phyloP scores from a whole-genome alignment of 106 monocot species.

The Chionographis japonica region DNA sequence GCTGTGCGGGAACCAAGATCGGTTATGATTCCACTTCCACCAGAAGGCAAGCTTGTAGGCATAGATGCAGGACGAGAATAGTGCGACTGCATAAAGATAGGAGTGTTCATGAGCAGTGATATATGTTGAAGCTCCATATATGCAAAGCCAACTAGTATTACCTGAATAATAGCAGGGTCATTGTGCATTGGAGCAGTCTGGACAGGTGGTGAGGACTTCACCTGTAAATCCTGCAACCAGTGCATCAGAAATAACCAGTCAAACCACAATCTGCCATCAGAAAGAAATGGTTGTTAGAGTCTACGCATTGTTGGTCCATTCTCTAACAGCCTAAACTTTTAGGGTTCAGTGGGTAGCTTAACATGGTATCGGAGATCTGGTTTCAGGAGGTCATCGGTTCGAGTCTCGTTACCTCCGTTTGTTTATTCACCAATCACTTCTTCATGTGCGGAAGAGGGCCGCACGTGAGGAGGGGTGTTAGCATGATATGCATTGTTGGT shows the following conservation, averaged over 20 bases:
- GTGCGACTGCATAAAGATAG: constrained; percentile 48
- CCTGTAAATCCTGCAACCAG: constrained; percentile 75
- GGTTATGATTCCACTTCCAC: constrained; percentile 24
- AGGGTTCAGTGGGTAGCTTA: too few relatives aligned
- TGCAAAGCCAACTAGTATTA: constrained; percentile 3
- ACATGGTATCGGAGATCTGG: too few relatives aligned
- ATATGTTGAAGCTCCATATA: background rate
- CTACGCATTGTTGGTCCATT: too few relatives aligned
- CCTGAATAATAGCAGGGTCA: constrained; percentile 83
- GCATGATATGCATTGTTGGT: too few relatives aligned
- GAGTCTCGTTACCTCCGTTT: too few relatives aligned
- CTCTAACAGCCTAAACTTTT: too few relatives aligned
- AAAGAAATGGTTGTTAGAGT: too few relatives aligned
- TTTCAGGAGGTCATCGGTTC: too few relatives aligned
- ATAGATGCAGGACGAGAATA: constrained; percentile 41
- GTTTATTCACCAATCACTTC: too few relatives aligned
- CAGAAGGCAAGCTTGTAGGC: constrained; percentile 32
- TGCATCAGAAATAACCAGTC: background rate
- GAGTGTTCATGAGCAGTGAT: background rate
- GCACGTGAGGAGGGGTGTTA: too few relatives aligned
- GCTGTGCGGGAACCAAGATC: constrained; percentile 31
- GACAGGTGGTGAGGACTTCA: constrained; percentile 65
- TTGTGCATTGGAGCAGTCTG: constrained; percentile 46
- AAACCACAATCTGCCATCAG: too few relatives aligned
- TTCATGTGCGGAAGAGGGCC: too few relatives aligned